Evolutionary conservation across 1,139 yeast genomes (phyloP).

Genomic region (Yamadazyma atmosphaerica): DNA sequence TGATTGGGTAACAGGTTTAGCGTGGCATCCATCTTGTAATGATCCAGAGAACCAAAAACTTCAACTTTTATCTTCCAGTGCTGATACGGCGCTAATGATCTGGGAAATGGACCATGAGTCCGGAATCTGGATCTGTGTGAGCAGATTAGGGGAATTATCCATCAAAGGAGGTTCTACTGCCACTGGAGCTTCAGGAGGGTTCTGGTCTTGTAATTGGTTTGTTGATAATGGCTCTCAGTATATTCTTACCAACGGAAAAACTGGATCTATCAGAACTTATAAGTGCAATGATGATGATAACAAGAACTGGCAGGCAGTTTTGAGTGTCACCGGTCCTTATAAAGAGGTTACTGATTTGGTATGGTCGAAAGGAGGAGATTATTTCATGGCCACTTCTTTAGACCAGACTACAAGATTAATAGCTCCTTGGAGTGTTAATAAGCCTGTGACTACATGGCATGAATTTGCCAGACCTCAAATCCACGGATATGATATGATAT

Average conservation of each 20-base stretch:
- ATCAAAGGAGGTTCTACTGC: slow-evolving; percentile 98
- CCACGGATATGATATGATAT: slow-evolving; percentile 96
- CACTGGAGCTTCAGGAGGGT: slow-evolving; percentile 97
- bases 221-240: slow-evolving; percentile 35
- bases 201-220: slow-evolving; percentile 90
- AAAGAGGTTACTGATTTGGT: slow-evolving; percentile 74
- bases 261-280: slow-evolving; percentile 93
- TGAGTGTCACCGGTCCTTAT: slow-evolving; percentile 77
- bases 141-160: slow-evolving; percentile 86
- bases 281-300: slow-evolving; percentile 31
- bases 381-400: slow-evolving; percentile 70
- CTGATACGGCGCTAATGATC: slow-evolving; percentile 92
- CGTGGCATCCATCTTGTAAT: slow-evolving; percentile 64
- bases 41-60: slow-evolving; percentile 30
- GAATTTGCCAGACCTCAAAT: slow-evolving; percentile 97
- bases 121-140: slow-evolving; percentile 86
- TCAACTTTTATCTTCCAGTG: slow-evolving; percentile 78
- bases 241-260: slow-evolving; percentile 80
- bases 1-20: slow-evolving; percentile 89
- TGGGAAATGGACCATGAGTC: slow-evolving; percentile 90
- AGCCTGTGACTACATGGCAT: slow-evolving; percentile 55
- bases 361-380: slow-evolving; percentile 74
- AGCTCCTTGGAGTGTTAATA: slow-evolving; percentile 53
- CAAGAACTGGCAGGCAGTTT: slow-evolving; percentile 50
- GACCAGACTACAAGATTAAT: slow-evolving; percentile 92